Evolutionary conservation across 768 basidiomycete species (phyloP), one percentile per base, ranked within the genome.

Genomic region (Mycena vulgaris): DNA sequence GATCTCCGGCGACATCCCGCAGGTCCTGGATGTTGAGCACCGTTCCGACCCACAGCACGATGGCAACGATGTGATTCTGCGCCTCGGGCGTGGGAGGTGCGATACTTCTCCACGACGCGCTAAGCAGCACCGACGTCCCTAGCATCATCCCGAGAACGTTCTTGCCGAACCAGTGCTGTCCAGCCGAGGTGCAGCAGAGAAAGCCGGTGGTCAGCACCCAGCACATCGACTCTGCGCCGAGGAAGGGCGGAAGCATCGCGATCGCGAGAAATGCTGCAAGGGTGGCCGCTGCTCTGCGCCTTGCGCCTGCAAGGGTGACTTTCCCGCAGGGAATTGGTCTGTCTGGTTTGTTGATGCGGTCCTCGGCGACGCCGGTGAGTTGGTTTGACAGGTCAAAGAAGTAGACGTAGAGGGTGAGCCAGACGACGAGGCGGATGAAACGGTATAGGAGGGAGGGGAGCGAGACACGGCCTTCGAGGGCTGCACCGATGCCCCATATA

Each of bases 261-360:
- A 60, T 47, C 7, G 40, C 53, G 17, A 73, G 35, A 58, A 72
- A 75, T 14, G 30, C 40, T 17, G 48, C 47, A 9, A 68, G 42
- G 8, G 56, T 55, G 13, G 72, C n/a, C 1, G 45, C 51, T 68
- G 72, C 74, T 5, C 75, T 69, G 21, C 13, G 21, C 62, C 70
- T 74, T 14, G 76, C 74, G 33, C 49, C 21, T 74, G n/a, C n/a
- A n/a, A n/a, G n/a, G n/a, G n/a, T n/a, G n/a, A n/a, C n/a, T n/a
- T n/a, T n/a, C n/a, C n/a, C 76, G 5, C 74, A 75, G 3, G 72
- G 69, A 28, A 77, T 66, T 3, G 76, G 75, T 47, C 76, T 25
- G 51, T 76, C 72, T 0, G 76, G 76, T 63, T 77, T 77, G 62
- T 77, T 74, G 25, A 76, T 64, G 37, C 65, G 61, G 52, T 77